These are phyloP conservation scores for Amphicarpaea edgeworthii DNA, from an alignment of 306 rosid genomes.

Conservation along the genomic window DNA sequence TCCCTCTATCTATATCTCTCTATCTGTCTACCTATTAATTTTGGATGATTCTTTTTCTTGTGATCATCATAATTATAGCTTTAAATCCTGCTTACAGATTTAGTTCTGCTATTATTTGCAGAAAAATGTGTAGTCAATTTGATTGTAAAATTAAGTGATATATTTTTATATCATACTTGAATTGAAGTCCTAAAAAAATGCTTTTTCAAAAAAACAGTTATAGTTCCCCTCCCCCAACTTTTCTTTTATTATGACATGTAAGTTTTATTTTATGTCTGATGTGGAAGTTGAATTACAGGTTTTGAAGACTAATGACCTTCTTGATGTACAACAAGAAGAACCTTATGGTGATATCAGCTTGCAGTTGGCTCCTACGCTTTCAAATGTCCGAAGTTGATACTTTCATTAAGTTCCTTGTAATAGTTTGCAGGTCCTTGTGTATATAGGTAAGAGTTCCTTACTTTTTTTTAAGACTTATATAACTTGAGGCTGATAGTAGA, in stretches of 20 bases:
- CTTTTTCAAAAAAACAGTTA: not conserved
- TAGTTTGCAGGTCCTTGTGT: slow-evolving; percentile 33
- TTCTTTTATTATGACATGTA: slow-evolving; percentile 37
- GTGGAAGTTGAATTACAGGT: slow-evolving; percentile 59
- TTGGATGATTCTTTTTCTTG: slow-evolving; percentile 4
- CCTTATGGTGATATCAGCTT: slow-evolving; percentile 73
- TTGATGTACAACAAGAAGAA: slow-evolving; percentile 70
- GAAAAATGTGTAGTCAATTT: not conserved
- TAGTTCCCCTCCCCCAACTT: not conserved
- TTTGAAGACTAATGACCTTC: slow-evolving; percentile 62
- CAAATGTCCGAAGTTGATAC: slow-evolving; percentile 54
- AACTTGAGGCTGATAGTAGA: slow-evolving; percentile 2
- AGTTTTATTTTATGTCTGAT: slow-evolving; percentile 2
- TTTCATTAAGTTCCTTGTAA: not conserved
- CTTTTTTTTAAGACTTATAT: not conserved
- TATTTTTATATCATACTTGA: not conserved
- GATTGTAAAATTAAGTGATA: not conserved
- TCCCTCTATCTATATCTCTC: not conserved
- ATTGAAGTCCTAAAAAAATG: not conserved
- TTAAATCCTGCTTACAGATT: not conserved
- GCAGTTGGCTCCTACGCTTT: slow-evolving; percentile 52
- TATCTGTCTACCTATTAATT: not conserved
- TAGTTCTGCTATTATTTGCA: not conserved
- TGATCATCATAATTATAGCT: not conserved
- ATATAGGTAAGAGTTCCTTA: slow-evolving; percentile 49